Evolutionary conservation across 371 early-diverging fungal species (phyloP), one percentile per base, ranked within the genome.

Genomic region (Mucor velutinosus): DNA sequence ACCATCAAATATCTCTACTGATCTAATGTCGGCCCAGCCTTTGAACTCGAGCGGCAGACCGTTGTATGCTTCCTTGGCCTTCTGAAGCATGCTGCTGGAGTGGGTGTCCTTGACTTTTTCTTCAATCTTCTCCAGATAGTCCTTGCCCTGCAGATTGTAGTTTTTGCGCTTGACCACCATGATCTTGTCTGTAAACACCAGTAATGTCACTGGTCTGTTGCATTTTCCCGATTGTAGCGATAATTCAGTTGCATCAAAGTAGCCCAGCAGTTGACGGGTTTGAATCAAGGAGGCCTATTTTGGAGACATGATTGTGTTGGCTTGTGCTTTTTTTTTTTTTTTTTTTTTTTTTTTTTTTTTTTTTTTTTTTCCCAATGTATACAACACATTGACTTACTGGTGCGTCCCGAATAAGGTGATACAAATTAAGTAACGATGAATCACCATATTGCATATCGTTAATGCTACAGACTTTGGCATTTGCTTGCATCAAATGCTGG

Each of bases 21-120:
- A 63, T 12, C 77, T 66, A 30, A 84, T 78, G 57, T 80, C 82
- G 4, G 69, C 74, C 84, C 84, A 84, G 11, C 84, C 84, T 60
- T 77, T 81, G 58, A 84, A 81, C 51, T 80, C 82, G 12, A 73
- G 39, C 7, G 70, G 64, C 7, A 62, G 39, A 32, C 60, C 39
- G 33, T 33, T 51, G n/a, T 55, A 55, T 0, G 55, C 61, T 25
- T 67, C 58, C 60, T 64, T 60, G 27, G 56, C 59, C 25, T 70
- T 70, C 57, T 76, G 78, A 17, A 82, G 57, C 37, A 62, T 72
- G 10, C 57, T 67, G 29, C 67, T 73, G 3, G 63, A 45, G 14
- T 45, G 39, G 5, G 69, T 64, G 17, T 75, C 68, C 10, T 66
- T 68, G 19, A 74, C 60, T 29, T 63, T 55, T 47, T 73, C 64